Percentiles rank a stretch among this genome's conserved stretches.
Evolutionary conservation across 169 alveolate genomes (phyloP).

Genomic region (Eimeria praecox): DNA sequence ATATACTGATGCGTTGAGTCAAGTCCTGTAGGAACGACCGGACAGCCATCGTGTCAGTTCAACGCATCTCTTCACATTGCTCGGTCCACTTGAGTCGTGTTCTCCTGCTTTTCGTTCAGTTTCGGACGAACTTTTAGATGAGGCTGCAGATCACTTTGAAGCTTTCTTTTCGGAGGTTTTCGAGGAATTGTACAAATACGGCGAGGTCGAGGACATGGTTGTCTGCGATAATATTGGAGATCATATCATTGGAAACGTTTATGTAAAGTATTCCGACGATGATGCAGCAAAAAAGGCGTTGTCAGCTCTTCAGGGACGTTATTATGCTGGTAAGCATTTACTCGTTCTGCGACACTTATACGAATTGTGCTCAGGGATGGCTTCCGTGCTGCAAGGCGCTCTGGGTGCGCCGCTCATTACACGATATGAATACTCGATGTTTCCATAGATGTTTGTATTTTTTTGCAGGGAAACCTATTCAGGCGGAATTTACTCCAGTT

Average conservation of each 20-base stretch:
- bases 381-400: not conserved
- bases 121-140: conserved; percentile 96
- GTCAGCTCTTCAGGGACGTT: conserved; percentile 96
- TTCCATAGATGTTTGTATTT: conserved; percentile 40
- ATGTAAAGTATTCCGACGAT: conserved; percentile 97
- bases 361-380: not conserved
- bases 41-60: conserved; percentile 9
- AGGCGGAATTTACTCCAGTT: conserved; percentile 99
- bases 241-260: conserved; percentile 99
- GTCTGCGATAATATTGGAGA: conserved; percentile 99
- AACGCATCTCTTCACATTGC: not conserved
- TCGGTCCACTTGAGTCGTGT: not conserved
- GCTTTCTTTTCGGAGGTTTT: conserved; percentile 98
- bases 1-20: not conserved
- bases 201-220: conserved; percentile 98
- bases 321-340: conserved; percentile 90
- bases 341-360: not conserved
- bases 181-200: conserved; percentile 97
- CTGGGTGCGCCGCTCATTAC: not conserved
- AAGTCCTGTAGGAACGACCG: not conserved
- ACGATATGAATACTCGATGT: not conserved
- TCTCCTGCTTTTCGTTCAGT: conserved; percentile 64
- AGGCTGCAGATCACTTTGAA: conserved; percentile 99
- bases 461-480: conserved; percentile 93
- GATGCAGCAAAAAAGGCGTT: conserved; percentile 97